phyloP scores from a whole-genome alignment of 768 basidiomycete genomes.

The Amanita jacksonii region DNA sequence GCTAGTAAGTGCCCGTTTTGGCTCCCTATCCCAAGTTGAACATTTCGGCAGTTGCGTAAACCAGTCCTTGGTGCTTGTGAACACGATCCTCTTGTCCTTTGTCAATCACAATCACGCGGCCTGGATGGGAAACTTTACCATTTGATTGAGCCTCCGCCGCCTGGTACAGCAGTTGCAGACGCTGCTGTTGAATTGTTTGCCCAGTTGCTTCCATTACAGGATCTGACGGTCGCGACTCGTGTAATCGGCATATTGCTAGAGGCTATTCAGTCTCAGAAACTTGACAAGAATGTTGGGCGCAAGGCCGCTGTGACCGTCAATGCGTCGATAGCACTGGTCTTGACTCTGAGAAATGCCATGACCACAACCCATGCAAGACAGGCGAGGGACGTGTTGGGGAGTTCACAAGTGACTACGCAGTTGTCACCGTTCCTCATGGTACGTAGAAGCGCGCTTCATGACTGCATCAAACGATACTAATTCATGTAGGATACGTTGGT shows the following conservation, averaged over 20 bases:
- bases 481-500: conserved; percentile 58
- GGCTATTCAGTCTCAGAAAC: conserved; percentile 59
- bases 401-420: conserved; percentile 45
- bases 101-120: conserved; percentile 36
- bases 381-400: conserved; percentile 59
- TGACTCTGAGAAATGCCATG: conserved; percentile 53
- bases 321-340: conserved; percentile 61
- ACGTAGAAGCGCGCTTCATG: conserved; percentile 10
- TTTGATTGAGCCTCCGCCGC: conserved; percentile 56
- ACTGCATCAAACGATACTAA: conserved; percentile 4
- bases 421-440: conserved; percentile 76
- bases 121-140: conserved; percentile 26
- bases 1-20: conserved; percentile 40
- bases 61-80: conserved; percentile 81
- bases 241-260: conserved; percentile 53
- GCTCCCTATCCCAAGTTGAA: neutral
- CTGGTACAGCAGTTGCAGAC: conserved; percentile 79
- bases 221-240: conserved; percentile 44
- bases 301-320: conserved; percentile 81
- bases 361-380: conserved; percentile 41
- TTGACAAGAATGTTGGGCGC: conserved; percentile 82
- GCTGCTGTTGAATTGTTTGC: conserved; percentile 85
- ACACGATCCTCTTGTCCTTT: conserved; percentile 73
- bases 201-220: conserved; percentile 70
- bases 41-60: conserved; percentile 46